Conservation (phyloP, 495 filamentous ascomycete genomes). For the Melanomma pulvis-pyrius region DNA sequence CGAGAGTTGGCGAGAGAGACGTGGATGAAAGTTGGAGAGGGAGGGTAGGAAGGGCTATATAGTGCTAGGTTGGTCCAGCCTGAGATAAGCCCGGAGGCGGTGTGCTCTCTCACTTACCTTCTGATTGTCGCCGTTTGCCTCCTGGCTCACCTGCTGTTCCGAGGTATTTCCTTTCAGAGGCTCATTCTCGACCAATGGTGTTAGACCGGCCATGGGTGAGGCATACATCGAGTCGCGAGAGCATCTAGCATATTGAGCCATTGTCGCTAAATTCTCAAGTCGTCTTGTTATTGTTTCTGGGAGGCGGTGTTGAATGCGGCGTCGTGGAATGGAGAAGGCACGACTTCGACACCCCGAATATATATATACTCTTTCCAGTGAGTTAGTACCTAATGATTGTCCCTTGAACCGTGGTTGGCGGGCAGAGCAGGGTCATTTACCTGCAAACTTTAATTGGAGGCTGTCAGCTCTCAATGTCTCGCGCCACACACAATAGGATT, state of each 20-base stretch:
- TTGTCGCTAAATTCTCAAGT: not conserved
- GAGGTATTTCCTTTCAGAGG: not conserved
- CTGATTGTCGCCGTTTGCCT: not conserved
- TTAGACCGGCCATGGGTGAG: too few species aligned
- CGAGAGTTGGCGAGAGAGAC: not conserved
- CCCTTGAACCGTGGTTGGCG: too few species aligned
- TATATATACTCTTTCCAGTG: too few species aligned
- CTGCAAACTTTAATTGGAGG: too few species aligned
- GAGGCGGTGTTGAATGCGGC: not conserved
- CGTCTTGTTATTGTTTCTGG: not conserved
- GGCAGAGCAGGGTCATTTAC: too few species aligned
- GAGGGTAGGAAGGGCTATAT: not conserved
- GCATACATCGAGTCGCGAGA: too few species aligned
- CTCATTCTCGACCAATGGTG: too few species aligned
- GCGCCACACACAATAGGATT: too few species aligned
- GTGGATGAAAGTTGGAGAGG: not conserved
- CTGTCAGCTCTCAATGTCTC: too few species aligned
- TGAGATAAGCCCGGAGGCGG: not conserved
- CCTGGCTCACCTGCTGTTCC: not conserved
- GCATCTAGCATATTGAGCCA: too few species aligned
- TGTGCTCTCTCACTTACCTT: not conserved
- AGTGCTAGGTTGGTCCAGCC: not conserved
- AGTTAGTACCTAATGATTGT: too few species aligned
- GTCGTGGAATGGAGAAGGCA: not conserved
- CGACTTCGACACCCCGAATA: not conserved